These are phyloP conservation scores for Termitomyces sp. DNA, from an alignment of 768 basidiomycete genomes.

Conservation along the genomic window DNA sequence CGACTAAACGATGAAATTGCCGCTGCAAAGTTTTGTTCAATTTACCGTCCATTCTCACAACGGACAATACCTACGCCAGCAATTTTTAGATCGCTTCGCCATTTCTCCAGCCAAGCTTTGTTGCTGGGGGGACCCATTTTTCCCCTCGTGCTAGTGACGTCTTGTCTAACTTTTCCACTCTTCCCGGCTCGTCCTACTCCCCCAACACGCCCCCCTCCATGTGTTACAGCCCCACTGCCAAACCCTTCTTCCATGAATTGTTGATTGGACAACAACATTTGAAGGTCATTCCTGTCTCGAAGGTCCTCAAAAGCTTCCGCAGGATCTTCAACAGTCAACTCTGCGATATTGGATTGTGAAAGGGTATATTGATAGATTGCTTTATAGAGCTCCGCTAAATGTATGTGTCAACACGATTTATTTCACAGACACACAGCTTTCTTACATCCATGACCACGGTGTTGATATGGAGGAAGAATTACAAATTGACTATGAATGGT, in stretches of 20 bases:
- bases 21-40: conserved; percentile 42
- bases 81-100: conserved; percentile 82
- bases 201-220: conserved; percentile 46
- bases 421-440: conserved; percentile 3
- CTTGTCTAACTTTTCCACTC: conserved; percentile 26
- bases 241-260: conserved; percentile 72
- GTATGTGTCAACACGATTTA: neutral
- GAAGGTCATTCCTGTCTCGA: conserved; percentile 85
- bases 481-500: conserved; percentile 77
- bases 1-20: conserved; percentile 87
- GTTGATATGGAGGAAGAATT: conserved; percentile 86
- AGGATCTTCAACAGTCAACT: conserved; percentile 96
- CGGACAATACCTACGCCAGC: conserved; percentile 56
- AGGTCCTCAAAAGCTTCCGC: conserved; percentile 97
- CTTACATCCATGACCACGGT: conserved; percentile 86
- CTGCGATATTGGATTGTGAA: conserved; percentile 64
- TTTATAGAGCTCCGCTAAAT: conserved; percentile 76
- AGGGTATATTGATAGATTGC: conserved; percentile 78
- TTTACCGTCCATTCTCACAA: neutral
- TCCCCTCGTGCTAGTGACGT: conserved; percentile 29
- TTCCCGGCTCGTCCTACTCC: conserved; percentile 37
- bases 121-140: conserved; percentile 77
- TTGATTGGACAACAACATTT: conserved; percentile 61
- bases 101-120: conserved; percentile 70
- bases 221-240: conserved; percentile 35